Evolutionary conservation across 352 stramenopile genomes (phyloP), one percentile per base, ranked within the genome.

Genomic region (Phytopythium delawarense): DNA sequence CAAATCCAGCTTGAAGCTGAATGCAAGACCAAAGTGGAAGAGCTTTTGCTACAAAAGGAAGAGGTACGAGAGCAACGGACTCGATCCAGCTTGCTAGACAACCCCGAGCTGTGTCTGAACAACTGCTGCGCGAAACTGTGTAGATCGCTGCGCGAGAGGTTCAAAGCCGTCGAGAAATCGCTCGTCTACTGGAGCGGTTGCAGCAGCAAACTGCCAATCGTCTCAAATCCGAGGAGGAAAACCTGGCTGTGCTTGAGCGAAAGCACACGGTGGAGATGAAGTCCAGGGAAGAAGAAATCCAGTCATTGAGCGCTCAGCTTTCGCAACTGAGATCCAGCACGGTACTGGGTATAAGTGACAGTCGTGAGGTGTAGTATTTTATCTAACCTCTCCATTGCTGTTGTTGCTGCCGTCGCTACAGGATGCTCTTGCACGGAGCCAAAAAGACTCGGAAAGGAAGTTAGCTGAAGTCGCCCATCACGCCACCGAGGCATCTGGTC

Each of bases 31-130:
- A 85, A 86, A 52, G 72, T 90, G 11, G 81, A 92, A 69, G 81
- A 87, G 55, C 69, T 79, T 1, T 69, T 88, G 21, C 62, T 94
- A 15, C 81, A 94, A 51, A 91, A 89, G 60, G 85, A 94, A 62
- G 80, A 91, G 72, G 78, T 91, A 68, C 7, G 63, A 20, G 15
- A 23, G 2, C 20, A 12, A 18, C 2, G 46, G n/a, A 7, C 4
- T 11, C 42, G 21, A 34, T 8, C n/a, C 21, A 20, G 23, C 8
- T 48, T n/a, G 13, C 57, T n/a, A 16, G 44, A 51, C 5, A 32
- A 2, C 8, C 12, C 16, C 5, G 32, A 15, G 32, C 20, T 44
- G 6, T 57, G 13, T 8, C 20, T 40, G 21, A 56, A 40, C 18
- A 8, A 35, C 15, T 55, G 15, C 8, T 25, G 32, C 16, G 18